Conservation (phyloP, 192 early-diverging fungal species). For the Podila minutissima region DNA sequence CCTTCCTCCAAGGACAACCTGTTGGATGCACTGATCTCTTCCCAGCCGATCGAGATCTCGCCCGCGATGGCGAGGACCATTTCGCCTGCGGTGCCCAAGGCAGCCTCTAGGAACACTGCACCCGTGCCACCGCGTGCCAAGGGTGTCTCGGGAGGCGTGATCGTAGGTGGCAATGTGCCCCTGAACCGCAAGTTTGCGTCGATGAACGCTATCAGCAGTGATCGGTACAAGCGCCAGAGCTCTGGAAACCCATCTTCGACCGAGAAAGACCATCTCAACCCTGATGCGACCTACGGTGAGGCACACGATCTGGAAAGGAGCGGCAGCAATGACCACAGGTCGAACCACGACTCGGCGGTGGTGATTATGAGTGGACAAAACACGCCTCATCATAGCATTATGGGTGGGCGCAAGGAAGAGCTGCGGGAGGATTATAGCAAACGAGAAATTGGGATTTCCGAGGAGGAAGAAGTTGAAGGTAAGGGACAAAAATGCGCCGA, state of each 20-base stretch:
- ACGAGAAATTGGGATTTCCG: neutral
- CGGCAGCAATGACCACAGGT: neutral
- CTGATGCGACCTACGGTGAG: conserved; percentile 20
- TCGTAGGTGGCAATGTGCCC: neutral
- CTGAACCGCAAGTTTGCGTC: conserved; percentile 25
- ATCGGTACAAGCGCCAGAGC: conserved; percentile 9
- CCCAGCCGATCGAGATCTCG: neutral
- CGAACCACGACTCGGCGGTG: conserved; percentile 45
- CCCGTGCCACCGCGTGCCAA: neutral
- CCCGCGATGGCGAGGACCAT: neutral
- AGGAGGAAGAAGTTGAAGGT: conserved; percentile 10
- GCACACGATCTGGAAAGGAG: conserved; percentile 25
- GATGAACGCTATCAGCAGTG: conserved; percentile 9
- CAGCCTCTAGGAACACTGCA: conserved; percentile 11
- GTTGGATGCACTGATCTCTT: neutral
- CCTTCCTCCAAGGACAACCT: neutral
- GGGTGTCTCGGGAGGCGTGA: neutral
- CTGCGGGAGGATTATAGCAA: neutral
- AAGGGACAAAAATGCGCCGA: neutral
- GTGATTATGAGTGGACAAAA: conserved; percentile 12
- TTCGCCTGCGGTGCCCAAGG: neutral
- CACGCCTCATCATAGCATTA: conserved; percentile 27
- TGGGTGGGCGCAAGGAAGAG: conserved; percentile 2
- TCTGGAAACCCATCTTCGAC: neutral
- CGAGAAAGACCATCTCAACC: conserved; percentile 4